These are phyloP conservation scores for Eucalyptus viminalis DNA, from an alignment of 345 rosid genomes.

Conservation along the genomic window DNA sequence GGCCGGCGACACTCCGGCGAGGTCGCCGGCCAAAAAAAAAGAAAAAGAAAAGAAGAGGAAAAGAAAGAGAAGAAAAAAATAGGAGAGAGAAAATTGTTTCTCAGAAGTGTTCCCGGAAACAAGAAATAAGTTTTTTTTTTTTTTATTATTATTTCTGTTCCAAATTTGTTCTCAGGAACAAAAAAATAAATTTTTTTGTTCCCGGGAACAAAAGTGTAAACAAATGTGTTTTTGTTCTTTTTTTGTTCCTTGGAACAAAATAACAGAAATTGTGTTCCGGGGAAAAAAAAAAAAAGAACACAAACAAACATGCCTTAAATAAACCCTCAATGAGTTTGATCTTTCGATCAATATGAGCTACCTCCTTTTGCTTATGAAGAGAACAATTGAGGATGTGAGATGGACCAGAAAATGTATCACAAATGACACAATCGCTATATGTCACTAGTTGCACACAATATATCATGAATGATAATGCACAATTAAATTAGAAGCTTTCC, in stretches of 20 bases:
- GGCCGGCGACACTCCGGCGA: rapidly evolving
- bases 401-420: background rate
- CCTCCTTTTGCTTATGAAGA: background rate
- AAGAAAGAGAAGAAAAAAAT: no score
- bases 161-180: no score
- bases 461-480: background rate
- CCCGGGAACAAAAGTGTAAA: no score
- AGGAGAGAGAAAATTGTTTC: no score
- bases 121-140: no score
- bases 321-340: background rate
- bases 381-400: background rate
- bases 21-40: no score
- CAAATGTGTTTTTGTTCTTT: rapidly evolving
- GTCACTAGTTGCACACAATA: background rate
- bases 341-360: background rate
- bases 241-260: rapidly evolving
- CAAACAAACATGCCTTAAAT: no score
- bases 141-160: no score
- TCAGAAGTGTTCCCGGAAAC: no score
- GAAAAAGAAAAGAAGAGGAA: no score
- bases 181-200: no score
- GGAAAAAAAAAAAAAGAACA: no score
- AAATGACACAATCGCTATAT: rapidly evolving
- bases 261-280: rapidly evolving
- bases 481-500: background rate